Evolutionary conservation across 208 protist genomes (phyloP), one percentile per base, ranked within the genome.

Genomic region (Porcisia deanei): DNA sequence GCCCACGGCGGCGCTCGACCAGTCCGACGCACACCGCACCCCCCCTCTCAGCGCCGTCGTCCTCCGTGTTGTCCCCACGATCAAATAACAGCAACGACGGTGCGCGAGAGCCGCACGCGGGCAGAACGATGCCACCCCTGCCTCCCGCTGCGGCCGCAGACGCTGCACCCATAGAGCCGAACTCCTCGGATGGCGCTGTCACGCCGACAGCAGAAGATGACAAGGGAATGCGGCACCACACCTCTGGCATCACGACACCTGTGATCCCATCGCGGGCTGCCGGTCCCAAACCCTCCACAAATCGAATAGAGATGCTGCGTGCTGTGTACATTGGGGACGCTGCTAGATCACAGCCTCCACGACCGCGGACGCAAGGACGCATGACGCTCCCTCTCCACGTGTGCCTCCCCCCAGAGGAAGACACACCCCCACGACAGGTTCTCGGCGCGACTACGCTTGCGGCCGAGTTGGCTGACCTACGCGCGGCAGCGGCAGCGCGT

Each of bases 301-400:
- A 68, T 67, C 58, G 22, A 22, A 7, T 47, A 43, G 43, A 45
- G 52, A 39, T 68, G 20, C 61, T 80, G 53, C 76, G 76, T 25
- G n/a, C 60, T 41, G 76, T 80, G 37, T 80, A 80, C 53, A 58
- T 60, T 49, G 49, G 63, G 20, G 20, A 66, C 34, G 39, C 54
- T 37, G 47, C 5, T 5, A 14, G 14, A 2, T 12, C 66, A 53
- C 63, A 37, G 53, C 49, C 63, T 16, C 65, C 25, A 49, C 18
- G 34, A 41, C 49, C 59, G n/a, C 55, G 47, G 30, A 47, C 69
- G 34, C 60, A 41, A 22, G 45, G 41, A 2, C 55, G 73, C 52
- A 82, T 82, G 73, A 58, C 73, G 45, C 73, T 78, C 5, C 79
- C 79, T 30, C 68, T 79, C 58, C 79, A 34, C 10, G 77, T 69